Base-by-base conservation (phyloP, 1,139 yeast species). In the Meyerozyma carpophila region DNA sequence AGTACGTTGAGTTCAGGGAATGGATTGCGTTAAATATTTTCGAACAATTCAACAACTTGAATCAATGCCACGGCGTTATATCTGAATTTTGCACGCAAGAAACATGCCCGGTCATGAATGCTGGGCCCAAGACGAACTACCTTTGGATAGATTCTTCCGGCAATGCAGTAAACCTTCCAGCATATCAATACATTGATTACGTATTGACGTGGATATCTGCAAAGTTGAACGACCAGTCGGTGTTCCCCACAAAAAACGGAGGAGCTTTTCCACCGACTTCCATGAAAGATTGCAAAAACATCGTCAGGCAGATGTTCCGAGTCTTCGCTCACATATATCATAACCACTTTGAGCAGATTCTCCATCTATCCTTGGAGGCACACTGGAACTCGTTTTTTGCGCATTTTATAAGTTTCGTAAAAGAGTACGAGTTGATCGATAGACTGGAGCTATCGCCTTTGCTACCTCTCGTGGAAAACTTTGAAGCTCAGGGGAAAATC, bases 321-420 rank as follows among this genome's bases (percentile, higher is more conserved):
- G 86, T 93, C n/a, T 91, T 93, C 68, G 98, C 98, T 9, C 96
- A 91, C 61, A 83, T 93, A 32, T 93, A 91, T 62, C 88, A 89
- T 64, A 89, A 90, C 60, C 98, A 93, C 63, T 93, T 90, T 63
- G 98, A 93, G 53, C 88, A 84, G 58, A 79, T 93, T 36, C 82
- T 93, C 26, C 98, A 93, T 62, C 68, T 94, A 49, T 84, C 95
- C 4, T 65, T 93, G 48, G 98, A 93, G 62, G 97, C 98, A 1
- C 98, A 94, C 62, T 93, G 96, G 96, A 93, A 94, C 64, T 90
- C 98, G 4, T 89, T 91, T 57, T 94, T 93, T 65, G 94, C 96
- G n/a, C 98, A 94, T 62, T 93, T 86, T 59, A 77, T 91, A 42
- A 84, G 95, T 45, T 87, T 93, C 57, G 81, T 85, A 14, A 84